Evolutionary conservation across 371 early-diverging fungal species (phyloP), one percentile per base, ranked within the genome.

Genomic region (Phascolomyces articulosus): DNA sequence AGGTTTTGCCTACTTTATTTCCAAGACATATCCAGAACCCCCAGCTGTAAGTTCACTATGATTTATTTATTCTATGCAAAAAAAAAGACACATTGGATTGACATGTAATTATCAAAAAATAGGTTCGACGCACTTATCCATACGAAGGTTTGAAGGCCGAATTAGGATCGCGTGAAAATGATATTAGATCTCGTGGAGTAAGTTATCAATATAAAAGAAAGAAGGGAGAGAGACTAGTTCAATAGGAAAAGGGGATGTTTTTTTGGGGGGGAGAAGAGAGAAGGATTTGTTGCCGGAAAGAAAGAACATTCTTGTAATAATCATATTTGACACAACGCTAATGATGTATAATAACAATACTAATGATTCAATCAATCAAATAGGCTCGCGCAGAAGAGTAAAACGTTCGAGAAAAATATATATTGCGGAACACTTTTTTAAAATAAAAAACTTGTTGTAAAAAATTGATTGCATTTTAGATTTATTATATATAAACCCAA

Each of bases 91-190:
- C n/a, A n/a, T n/a, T n/a, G n/a, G n/a, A n/a, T n/a, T n/a, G n/a
- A n/a, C n/a, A n/a, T n/a, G n/a, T n/a, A n/a, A n/a, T n/a, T n/a
- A n/a, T n/a, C n/a, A n/a, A n/a, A 57, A 13, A n/a, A n/a, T 71
- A 79, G 83, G 72, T 68, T 40, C 64, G 69, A 40, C 78, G 83
- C 58, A 79, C 79, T 4, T 83, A 83, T 67, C 83, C 83, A 31
- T 80, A 73, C 49, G 74, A 77, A 58, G 83, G 83, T 21, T 74
- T 83, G 63, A 77, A 74, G 44, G 68, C 72, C 54, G 80, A 80
- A 34, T 68, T 83, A 23, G 83, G 83, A 59, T 68, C 68, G 41
- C 83, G 80, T 68, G 80, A 79, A 21, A 62, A 69, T 34, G 83
- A 83, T 63, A 62, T 78, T 55, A 73, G 76, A 67, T 60, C 74